Evolutionary conservation across 2,329 filamentous ascomycete genomes (phyloP).

Genomic region (Tolypocladium paradoxum): DNA sequence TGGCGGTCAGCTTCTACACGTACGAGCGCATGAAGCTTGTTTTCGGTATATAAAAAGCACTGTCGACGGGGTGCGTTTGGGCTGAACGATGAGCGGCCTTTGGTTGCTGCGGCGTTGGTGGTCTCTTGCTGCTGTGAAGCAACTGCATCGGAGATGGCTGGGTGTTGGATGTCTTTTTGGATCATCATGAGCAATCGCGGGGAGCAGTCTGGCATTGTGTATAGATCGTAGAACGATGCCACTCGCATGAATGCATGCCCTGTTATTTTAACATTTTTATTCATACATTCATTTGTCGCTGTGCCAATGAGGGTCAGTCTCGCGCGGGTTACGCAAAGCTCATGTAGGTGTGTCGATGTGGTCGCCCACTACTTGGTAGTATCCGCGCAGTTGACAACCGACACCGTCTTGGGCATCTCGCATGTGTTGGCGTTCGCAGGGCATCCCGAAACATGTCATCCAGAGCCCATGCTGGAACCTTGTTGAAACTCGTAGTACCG

Average conservation of each 20-base stretch:
- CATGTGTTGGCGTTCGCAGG: too few relatives aligned
- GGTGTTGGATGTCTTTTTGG: not conserved
- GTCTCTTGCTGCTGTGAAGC: not conserved
- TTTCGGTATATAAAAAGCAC: constrained; percentile 48
- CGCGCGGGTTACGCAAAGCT: too few relatives aligned
- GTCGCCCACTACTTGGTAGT: too few relatives aligned
- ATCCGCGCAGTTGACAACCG: too few relatives aligned
- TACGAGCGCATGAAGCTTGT: constrained; percentile 53
- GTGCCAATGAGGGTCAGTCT: too few relatives aligned
- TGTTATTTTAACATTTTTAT: not conserved
- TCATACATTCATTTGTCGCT: not conserved
- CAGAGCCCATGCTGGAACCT: too few relatives aligned
- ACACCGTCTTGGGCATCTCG: too few relatives aligned
- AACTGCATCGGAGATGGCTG: not conserved
- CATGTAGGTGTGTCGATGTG: too few relatives aligned
- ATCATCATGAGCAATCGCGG: not conserved
- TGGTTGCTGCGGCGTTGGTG: constrained; percentile 6
- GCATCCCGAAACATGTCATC: too few relatives aligned
- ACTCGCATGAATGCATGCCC: not conserved
- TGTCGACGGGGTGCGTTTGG: not conserved
- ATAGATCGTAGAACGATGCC: not conserved
- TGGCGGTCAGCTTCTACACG: constrained; percentile 57
- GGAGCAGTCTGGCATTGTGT: not conserved
- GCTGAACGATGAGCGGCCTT: not conserved
- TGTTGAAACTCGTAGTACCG: too few relatives aligned